Conservation (phyloP, 2,329 filamentous ascomycete species). For the Pyricularia pennisetigena region DNA sequence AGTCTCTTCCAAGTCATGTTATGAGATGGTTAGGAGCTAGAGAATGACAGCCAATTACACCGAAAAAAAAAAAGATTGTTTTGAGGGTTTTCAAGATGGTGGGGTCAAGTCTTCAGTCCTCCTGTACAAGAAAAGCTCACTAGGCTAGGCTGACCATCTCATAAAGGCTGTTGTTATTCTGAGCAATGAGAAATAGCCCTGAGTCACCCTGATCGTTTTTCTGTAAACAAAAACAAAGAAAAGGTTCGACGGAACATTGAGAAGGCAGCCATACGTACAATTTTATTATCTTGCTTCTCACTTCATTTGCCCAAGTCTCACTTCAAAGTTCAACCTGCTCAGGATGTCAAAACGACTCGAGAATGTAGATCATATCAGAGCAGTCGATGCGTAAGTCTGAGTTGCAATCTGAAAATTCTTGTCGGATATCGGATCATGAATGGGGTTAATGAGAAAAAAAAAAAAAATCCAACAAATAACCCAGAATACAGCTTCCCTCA, state of each 20-base stretch:
- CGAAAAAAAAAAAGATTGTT: neutral
- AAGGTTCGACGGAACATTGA: neutral
- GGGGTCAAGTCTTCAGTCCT: neutral
- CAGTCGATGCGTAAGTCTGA: constrained; percentile 15
- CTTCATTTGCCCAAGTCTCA: neutral
- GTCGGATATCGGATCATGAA: neutral
- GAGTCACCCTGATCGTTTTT: neutral
- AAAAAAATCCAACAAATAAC: neutral
- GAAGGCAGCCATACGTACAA: neutral
- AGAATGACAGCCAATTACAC: neutral
- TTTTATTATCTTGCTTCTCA: neutral
- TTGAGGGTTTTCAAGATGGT: neutral
- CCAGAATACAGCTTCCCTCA: constrained; percentile 63
- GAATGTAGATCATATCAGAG: constrained; percentile 15
- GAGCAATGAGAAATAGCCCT: neutral
- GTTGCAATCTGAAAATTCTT: neutral
- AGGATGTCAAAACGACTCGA: constrained; percentile 7
- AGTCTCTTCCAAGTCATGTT: neutral
- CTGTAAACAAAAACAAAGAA: no score
- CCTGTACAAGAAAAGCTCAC: neutral
- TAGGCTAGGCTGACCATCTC: neutral
- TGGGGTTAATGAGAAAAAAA: neutral
- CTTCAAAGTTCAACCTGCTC: neutral
- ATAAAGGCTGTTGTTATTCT: neutral
- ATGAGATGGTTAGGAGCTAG: neutral